phyloP scores from a whole-genome alignment of 768 basidiomycete genomes.

The Boletus reticulatus region DNA sequence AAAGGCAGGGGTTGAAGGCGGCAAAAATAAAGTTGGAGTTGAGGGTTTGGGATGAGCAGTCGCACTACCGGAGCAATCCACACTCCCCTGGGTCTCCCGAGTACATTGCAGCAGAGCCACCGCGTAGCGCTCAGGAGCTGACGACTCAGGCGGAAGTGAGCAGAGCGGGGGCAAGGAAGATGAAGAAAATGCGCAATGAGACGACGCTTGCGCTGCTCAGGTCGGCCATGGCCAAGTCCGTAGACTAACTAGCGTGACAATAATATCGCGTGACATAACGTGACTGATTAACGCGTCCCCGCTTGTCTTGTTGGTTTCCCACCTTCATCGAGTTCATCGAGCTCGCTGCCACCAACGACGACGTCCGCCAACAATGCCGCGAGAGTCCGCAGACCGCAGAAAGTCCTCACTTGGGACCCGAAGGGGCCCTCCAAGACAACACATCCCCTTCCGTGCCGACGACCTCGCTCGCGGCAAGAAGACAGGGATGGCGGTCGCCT shows the following conservation, averaged over 20 bases:
- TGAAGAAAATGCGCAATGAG: neutral
- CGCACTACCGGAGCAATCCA: conserved; percentile 42
- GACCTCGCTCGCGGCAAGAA: conserved; percentile 77
- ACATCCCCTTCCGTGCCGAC: conserved; percentile 77
- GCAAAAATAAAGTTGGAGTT: conserved; percentile 34
- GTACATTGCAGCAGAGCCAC: conserved; percentile 40
- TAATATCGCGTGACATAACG: conserved; percentile 24
- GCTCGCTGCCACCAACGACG: conserved; percentile 13
- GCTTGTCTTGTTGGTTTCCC: conserved; percentile 25
- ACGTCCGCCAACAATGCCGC: conserved; percentile 23
- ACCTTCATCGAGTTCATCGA: conserved; percentile 7
- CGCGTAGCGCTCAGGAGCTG: conserved; percentile 19
- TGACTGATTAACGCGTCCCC: conserved; percentile 23
- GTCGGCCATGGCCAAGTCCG: conserved; percentile 18
- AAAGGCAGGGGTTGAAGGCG: conserved; percentile 38
- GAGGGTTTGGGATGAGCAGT: conserved; percentile 25
- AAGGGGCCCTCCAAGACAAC: conserved; percentile 59
- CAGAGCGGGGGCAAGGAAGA: conserved; percentile 2
- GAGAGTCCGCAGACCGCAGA: conserved; percentile 24
- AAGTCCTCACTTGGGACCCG: conserved; percentile 44
- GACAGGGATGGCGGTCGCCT: conserved; percentile 68
- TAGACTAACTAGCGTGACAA: conserved; percentile 12
- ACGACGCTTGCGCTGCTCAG: conserved; percentile 14
- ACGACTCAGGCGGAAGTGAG: conserved; percentile 9
- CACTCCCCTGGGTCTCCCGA: conserved; percentile 47